Evolutionary conservation across 2,329 filamentous ascomycete genomes (phyloP), one percentile per base, ranked within the genome.

Genomic region (Metarhizium rileyi): DNA sequence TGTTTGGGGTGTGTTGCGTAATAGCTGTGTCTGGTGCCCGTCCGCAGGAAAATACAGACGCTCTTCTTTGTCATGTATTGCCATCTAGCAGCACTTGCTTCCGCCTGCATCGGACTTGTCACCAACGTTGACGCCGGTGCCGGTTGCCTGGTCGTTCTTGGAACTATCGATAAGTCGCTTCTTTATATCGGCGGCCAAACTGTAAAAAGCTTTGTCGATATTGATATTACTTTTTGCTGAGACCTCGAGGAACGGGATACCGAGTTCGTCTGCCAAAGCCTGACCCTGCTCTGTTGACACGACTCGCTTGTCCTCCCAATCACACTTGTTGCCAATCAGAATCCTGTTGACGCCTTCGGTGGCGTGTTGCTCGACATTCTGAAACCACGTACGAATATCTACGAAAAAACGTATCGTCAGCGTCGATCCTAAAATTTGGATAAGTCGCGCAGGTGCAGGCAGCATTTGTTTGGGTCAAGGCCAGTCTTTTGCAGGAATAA

Each of bases 331-430:
- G 67, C 93, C 93, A 59, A 98, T 96, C 58, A 98, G 81, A 66
- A 98, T 97, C 78, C 97, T 98, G 82, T 97, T 96, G 66, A 98
- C 93, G 63, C 93, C 93, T 73, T 97, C 93, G 62, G 89, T 95
- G 52, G 93, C 93, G 73, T 98, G 90, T 70, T 95, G 90, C 69
- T 96, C 90, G 60, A 96, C 90, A 72, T 98, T 97, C 66, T 90
- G 90, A 74, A 98, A 98, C 93, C 93, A 98, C 58, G 93, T 97
- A 64, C 90, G 86, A 70, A 98, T 98, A 73, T 98, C 93, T 97
- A n/a, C n/a, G 65, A 16, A 41, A 27, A 12, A 26, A 22, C 10
- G 5, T n/a, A 7, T 18, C 14, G 45, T 50, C 35, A 50, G 45
- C 41, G 44, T 30, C 18, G 7, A 9, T 42, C 22, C n/a, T n/a